Evolutionary conservation across 2,329 filamentous ascomycete species (phyloP), one percentile per base, ranked within the genome.

Genomic region (Botrytis deweyae): DNA sequence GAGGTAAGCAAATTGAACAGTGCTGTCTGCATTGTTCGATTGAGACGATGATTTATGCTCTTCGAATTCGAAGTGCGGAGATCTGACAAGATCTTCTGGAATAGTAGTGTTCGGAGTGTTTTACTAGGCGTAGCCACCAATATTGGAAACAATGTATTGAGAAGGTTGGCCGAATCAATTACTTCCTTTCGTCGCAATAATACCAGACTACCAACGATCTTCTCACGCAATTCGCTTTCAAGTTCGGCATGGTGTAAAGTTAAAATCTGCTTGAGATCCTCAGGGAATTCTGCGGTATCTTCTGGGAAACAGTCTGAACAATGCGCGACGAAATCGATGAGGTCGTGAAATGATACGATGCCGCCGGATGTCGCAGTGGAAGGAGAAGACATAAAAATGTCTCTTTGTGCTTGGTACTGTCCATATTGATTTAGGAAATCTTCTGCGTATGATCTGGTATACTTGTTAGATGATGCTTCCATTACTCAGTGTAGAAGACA

Each of bases 91-190:
- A 98, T 97, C 83, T 97, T 98, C 78, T 91, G 88, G 87, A 96
- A 89, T n/a, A 98, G 87, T 20, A 98, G 86, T 58, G 91, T 89
- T 65, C 96, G 91, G 52, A 99, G 87, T 6, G 92, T 91, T 83
- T 99, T 99, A 84, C 94, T 97, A 1, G 93, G 92, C 1, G 96
- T 97, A n/a, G 92, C 88, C 10, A 97, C 91, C 52, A 99, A 89
- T 78, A 99, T 93, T 0, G 95, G 95, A 83, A 98, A 98, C n/a
- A 98, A 87, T 0, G 94, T 95, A 75, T 96, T 95, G 64, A 98
- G 87, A 2, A 98, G 88, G 77, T 88, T 90, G 63, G 90, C 88
- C 38, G 95, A 97, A 82, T 97, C 92, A 76, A 99, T 91, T 63
- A 98, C 88, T 7, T 98, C 94, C 83, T 99, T 99, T 82, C 95